phyloP scores from a whole-genome alignment of 192 early-diverging fungal genomes.

The Coemansia sp. region DNA sequence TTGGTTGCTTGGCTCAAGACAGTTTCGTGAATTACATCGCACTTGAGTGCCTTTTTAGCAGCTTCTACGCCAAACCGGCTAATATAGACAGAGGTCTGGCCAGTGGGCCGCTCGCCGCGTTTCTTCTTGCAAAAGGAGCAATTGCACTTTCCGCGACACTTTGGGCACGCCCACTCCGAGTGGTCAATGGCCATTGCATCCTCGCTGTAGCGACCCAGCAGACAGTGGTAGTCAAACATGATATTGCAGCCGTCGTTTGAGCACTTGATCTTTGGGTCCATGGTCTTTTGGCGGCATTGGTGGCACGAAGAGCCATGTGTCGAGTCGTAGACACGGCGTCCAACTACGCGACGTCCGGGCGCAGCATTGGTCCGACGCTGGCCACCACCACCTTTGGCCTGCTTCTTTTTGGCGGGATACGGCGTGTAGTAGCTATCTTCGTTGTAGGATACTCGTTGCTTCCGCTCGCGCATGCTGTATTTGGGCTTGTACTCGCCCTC shows the following conservation, averaged over 20 bases:
- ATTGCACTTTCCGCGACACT: slow-evolving; percentile 37
- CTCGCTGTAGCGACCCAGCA: slow-evolving; percentile 35
- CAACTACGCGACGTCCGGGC: slow-evolving; percentile 22
- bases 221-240: slow-evolving; percentile 32
- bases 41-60: slow-evolving; percentile 9
- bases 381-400: slow-evolving; percentile 7
- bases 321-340: slow-evolving; percentile 31
- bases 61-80: slow-evolving; percentile 24
- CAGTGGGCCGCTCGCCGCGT: slow-evolving; percentile 28
- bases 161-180: slow-evolving; percentile 24
- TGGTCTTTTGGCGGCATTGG: slow-evolving; percentile 51
- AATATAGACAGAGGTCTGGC: slow-evolving; percentile 34
- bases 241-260: slow-evolving; percentile 17
- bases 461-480: slow-evolving; percentile 14
- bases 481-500: slow-evolving; percentile 22
- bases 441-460: slow-evolving; percentile 19
- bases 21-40: slow-evolving; percentile 7
- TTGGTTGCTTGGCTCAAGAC: slow-evolving; percentile 4
- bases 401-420: neutral
- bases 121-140: slow-evolving; percentile 44
- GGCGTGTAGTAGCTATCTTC: slow-evolving; percentile 14
- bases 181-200: slow-evolving; percentile 19
- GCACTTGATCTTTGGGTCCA: slow-evolving; percentile 34
- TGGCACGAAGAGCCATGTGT: slow-evolving; percentile 29
- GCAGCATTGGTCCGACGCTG: slow-evolving; percentile 7